These are phyloP conservation scores for Elaeagnus macrophylla DNA, from an alignment of 306 rosid species.

Conservation along the genomic window DNA sequence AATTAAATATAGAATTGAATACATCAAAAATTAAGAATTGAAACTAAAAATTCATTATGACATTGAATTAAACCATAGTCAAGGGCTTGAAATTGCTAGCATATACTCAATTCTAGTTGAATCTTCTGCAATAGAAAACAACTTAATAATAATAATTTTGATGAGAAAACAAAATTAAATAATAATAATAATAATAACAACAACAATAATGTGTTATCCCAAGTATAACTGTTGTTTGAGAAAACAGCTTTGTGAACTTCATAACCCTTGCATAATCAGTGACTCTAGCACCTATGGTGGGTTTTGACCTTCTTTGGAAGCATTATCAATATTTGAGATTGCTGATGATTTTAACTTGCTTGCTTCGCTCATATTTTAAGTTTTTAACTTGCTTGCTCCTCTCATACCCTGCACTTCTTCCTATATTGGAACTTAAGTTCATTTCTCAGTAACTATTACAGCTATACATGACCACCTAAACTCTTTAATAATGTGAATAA, in stretches of 20 bases:
- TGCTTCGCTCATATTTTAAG: constrained; percentile 34
- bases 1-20: too few species aligned
- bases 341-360: constrained; percentile 34
- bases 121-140: too few species aligned
- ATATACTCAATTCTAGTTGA: too few species aligned
- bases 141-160: too few species aligned
- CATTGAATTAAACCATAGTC: too few species aligned
- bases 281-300: constrained; percentile 67
- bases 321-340: constrained; percentile 27
- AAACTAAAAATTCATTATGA: too few species aligned
- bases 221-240: constrained; percentile 63
- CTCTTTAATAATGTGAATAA: constrained; percentile 1
- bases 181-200: too few species aligned
- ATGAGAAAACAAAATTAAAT: too few species aligned
- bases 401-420: constrained; percentile 44
- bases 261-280: constrained; percentile 82
- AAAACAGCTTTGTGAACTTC: constrained; percentile 77
- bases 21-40: too few species aligned
- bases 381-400: too few species aligned
- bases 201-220: constrained; percentile 35
- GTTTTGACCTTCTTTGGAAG: constrained; percentile 40
- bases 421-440: constrained; percentile 36
- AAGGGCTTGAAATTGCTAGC: too few species aligned
- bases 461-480: not conserved
- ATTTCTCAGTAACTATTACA: not conserved